phyloP scores from a whole-genome alignment of 2,329 filamentous ascomycete genomes.

The Colletotrichum scovillei region DNA sequence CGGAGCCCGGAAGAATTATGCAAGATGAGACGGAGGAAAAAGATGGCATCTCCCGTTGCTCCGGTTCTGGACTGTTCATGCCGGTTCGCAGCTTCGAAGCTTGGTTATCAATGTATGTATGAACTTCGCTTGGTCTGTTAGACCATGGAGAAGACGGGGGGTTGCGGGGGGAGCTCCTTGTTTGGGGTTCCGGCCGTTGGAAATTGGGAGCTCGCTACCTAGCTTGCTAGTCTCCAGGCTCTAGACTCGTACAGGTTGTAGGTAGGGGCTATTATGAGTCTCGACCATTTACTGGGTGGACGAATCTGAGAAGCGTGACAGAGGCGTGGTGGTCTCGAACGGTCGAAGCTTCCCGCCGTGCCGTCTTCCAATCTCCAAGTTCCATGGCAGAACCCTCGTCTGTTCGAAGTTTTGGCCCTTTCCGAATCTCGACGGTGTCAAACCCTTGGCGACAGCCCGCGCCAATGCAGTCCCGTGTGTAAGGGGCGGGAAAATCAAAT shows the following conservation, averaged over 20 bases:
- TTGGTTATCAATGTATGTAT: not conserved
- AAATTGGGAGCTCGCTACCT: not conserved
- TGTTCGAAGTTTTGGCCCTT: not conserved
- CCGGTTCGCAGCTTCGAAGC: not conserved
- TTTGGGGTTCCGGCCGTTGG: not conserved
- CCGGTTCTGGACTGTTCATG: not conserved
- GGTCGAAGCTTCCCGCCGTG: not conserved
- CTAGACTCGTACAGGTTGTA: too few relatives aligned
- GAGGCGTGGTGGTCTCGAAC: not conserved
- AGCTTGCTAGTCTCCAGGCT: not conserved
- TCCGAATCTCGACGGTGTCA: not conserved
- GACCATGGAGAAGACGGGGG: not conserved
- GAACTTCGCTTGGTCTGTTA: not conserved
- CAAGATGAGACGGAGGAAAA: not conserved
- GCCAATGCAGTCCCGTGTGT: not conserved
- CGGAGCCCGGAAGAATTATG: not conserved
- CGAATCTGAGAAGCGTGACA: not conserved
- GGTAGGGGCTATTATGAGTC: not conserved
- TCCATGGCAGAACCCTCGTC: not conserved
- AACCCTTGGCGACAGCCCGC: not conserved
- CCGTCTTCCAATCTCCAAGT: not conserved
- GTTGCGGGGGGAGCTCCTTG: not conserved
- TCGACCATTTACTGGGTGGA: not conserved
- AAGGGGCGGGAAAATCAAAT: not conserved
- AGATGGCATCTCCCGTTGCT: not conserved